Evolutionary conservation across 2,329 filamentous ascomycete species (phyloP).

Genomic region (Aspergillus oerlinghausenensis): DNA sequence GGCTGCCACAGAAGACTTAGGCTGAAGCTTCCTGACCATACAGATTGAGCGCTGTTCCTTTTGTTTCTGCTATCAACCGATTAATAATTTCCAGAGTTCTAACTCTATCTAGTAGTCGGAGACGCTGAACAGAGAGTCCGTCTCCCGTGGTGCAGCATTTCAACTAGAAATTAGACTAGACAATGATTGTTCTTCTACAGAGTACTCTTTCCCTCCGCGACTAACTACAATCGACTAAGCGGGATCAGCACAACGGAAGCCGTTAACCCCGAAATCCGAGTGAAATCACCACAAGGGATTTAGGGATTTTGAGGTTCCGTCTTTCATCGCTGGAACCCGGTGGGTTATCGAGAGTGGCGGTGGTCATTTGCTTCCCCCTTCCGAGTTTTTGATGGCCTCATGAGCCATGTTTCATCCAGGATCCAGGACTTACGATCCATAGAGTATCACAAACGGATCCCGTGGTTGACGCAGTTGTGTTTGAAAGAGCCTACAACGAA

Average conservation of each 20-base stretch:
- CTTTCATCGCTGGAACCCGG: too few relatives aligned
- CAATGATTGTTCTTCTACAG: not conserved
- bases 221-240: not conserved
- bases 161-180: not conserved
- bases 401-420: not conserved
- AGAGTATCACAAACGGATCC: not conserved
- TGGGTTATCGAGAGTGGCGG: not conserved
- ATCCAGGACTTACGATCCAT: not conserved
- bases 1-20: not conserved
- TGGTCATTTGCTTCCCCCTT: not conserved
- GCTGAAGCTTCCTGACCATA: not conserved
- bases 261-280: constrained; percentile 4
- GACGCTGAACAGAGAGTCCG: not conserved
- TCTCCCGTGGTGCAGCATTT: too few relatives aligned
- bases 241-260: not conserved
- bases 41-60: not conserved
- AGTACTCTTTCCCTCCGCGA: not conserved
- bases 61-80: not conserved
- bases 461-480: not conserved
- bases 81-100: not conserved
- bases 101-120: not conserved
- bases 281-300: not conserved
- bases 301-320: not conserved
- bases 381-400: not conserved
- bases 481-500: not conserved